Percentiles rank a stretch among this genome's conserved stretches.
These are phyloP conservation scores for Vigna trinervia DNA, from an alignment of 306 rosid species.

Conservation along the genomic window DNA sequence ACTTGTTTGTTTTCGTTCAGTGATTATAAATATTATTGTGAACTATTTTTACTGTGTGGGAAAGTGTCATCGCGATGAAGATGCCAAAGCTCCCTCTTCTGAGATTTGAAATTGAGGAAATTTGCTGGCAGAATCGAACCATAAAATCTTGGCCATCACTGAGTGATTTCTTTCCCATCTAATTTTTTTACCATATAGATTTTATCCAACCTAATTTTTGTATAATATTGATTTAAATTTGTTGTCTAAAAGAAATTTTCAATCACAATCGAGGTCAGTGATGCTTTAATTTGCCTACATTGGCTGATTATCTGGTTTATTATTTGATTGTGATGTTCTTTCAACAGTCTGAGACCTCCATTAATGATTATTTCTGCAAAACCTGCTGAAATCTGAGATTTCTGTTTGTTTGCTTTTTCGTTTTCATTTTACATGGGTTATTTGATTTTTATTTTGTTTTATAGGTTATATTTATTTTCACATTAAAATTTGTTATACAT, in stretches of 20 bases:
- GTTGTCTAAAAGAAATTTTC: too few species aligned
- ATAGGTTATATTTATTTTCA: too few species aligned
- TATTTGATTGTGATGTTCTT: conserved; percentile 34
- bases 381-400: too few species aligned
- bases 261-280: conserved; percentile 43
- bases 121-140: conserved; percentile 89
- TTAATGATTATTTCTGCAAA: too few species aligned
- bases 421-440: too few species aligned
- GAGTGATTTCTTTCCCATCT: conserved; percentile 52
- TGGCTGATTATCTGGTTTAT: conserved; percentile 45
- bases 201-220: too few species aligned
- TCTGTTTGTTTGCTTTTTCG: too few species aligned
- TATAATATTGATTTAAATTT: too few species aligned
- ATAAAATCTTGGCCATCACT: conserved; percentile 57
- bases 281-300: conserved; percentile 52
- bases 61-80: conserved; percentile 59
- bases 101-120: conserved; percentile 62
- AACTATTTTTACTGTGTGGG: background rate
- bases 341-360: conserved; percentile 44
- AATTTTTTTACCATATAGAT: too few species aligned
- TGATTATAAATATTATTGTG: background rate
- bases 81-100: conserved; percentile 85
- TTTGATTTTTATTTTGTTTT: too few species aligned
- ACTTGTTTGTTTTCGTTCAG: background rate
- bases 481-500: too few species aligned